Percentiles rank a stretch among this genome's conserved stretches.
Evolutionary conservation across 1,284 basidiomycete species (phyloP).

Genomic region (Volvariella volvacea): DNA sequence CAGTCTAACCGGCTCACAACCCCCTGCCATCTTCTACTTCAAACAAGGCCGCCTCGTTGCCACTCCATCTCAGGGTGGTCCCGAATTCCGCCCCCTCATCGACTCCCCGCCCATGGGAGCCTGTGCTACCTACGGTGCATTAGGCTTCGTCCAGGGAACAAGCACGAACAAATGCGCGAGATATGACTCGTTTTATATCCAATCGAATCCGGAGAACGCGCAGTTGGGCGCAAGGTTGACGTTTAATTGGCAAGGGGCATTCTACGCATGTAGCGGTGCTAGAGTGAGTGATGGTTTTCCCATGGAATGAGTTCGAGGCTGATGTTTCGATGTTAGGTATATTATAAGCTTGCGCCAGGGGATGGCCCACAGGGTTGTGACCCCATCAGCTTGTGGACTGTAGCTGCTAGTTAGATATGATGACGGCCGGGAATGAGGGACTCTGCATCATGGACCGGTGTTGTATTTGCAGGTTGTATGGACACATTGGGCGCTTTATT

Average conservation of each 20-base stretch:
- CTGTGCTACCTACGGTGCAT: conserved; percentile 20
- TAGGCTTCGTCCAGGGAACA: conserved; percentile 15
- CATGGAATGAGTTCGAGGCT: no score
- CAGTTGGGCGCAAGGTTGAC: conserved; percentile 22
- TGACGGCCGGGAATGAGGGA: no score
- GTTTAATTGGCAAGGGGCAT: conserved; percentile 23
- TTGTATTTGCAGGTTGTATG: no score
- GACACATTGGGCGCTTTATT: no score
- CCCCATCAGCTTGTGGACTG: no score
- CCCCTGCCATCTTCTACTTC: conserved; percentile 23
- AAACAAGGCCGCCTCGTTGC: conserved; percentile 17
- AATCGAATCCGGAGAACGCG: conserved; percentile 18
- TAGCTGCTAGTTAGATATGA: no score
- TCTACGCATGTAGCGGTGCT: conserved; percentile 20
- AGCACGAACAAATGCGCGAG: conserved; percentile 23
- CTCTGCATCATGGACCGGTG: no score
- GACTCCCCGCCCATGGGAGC: conserved; percentile 9
- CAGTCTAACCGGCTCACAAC: conserved; percentile 17
- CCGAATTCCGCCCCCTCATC: conserved; percentile 5
- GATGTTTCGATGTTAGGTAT: no score
- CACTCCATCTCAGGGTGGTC: conserved; percentile 4
- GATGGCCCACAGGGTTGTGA: no score
- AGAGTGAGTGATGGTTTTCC: conserved; percentile 13
- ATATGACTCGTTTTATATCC: conserved; percentile 19
- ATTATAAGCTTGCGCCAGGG: no score